Conservation (phyloP, 169 alveolate species). For the Babesia sp. region DNA sequence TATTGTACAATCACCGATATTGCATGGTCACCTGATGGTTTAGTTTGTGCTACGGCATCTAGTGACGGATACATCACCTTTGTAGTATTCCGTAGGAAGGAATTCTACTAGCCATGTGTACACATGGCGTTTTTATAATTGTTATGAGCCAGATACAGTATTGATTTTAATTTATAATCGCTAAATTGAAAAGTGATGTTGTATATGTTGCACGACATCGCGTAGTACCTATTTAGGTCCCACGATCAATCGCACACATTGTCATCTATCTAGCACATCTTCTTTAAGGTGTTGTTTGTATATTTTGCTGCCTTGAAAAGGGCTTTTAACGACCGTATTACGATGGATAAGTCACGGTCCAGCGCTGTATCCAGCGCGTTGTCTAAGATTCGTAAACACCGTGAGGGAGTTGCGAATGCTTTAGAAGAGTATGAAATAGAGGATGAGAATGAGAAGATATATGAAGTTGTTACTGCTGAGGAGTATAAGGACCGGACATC, state of each 20-base stretch:
- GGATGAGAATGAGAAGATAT: slow-evolving; percentile 66
- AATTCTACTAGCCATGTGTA: slow-evolving; percentile 29
- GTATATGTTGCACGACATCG: not conserved
- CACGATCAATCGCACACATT: not conserved
- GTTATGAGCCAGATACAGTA: too few species aligned
- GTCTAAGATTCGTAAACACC: slow-evolving; percentile 59
- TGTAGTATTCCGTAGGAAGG: slow-evolving; percentile 60
- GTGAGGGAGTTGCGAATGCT: slow-evolving; percentile 56
- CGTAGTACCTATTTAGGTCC: not conserved
- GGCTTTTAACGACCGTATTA: not conserved
- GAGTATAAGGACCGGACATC: slow-evolving; percentile 58
- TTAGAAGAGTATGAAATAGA: slow-evolving; percentile 66
- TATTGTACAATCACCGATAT: slow-evolving; percentile 90
- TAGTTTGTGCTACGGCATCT: slow-evolving; percentile 87
- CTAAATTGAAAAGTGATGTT: not conserved
- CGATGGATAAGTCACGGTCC: slow-evolving; percentile 17
- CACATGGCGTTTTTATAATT: not conserved
- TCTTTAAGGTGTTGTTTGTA: not conserved
- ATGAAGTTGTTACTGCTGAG: slow-evolving; percentile 65
- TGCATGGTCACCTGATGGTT: slow-evolving; percentile 91
- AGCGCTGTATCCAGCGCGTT: slow-evolving; percentile 57
- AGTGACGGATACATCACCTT: slow-evolving; percentile 90
- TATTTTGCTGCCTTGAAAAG: not conserved
- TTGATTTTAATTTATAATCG: not conserved
- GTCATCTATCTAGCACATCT: not conserved